Conservation (phyloP, 208 protist species). For the Leishmania braziliensis region DNA sequence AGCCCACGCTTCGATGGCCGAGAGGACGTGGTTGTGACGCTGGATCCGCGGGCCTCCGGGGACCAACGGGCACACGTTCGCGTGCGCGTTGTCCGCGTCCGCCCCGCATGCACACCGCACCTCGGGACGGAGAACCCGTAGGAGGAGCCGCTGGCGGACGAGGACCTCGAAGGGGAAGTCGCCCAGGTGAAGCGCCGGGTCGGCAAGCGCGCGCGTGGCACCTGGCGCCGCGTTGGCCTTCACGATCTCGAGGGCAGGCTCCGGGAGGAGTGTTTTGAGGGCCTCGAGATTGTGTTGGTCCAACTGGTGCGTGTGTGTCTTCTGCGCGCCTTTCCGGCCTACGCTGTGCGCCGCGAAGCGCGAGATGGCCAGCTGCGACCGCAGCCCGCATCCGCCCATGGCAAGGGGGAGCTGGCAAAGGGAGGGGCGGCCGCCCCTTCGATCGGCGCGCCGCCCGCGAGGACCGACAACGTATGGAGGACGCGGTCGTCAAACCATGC, state of each 20-base stretch:
- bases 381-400: constrained; percentile 32
- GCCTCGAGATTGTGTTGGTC: constrained; percentile 10
- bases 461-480: constrained; percentile 8
- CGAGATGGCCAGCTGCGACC: constrained; percentile 20
- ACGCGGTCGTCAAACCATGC: constrained; percentile 31
- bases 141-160: no score
- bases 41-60: no score
- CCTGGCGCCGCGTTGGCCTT: constrained; percentile 29
- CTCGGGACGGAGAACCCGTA: no score
- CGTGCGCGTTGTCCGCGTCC: no score
- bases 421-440: not conserved
- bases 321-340: constrained; percentile 25
- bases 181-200: constrained; percentile 17
- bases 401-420: constrained; percentile 31
- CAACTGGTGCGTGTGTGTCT: constrained; percentile 5
- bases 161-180: constrained; percentile 12
- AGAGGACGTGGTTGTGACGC: no score
- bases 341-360: constrained; percentile 29
- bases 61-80: no score
- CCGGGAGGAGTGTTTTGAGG: constrained; percentile 23
- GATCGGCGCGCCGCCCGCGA: constrained; percentile 4
- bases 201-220: constrained; percentile 28
- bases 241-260: constrained; percentile 29
- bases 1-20: no score
- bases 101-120: no score